phyloP scores from a whole-genome alignment of 192 early-diverging fungal species.

The Spizellomyces sp. region DNA sequence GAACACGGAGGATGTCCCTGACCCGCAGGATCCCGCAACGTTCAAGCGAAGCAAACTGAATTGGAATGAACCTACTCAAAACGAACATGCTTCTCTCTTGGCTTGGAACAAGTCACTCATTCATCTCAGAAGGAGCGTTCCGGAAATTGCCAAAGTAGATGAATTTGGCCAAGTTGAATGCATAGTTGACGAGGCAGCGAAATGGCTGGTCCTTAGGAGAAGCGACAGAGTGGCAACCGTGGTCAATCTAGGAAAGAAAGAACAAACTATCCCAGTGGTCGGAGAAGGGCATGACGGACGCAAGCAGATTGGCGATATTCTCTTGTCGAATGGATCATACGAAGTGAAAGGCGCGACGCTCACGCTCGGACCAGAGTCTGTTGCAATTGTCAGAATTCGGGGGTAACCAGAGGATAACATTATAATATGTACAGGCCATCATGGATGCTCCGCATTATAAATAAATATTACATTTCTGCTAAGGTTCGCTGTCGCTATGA shows the following conservation, averaged over 20 bases:
- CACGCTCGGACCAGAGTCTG: conserved; percentile 18
- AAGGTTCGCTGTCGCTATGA: no score
- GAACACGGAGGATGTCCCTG: conserved; percentile 35
- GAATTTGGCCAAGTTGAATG: conserved; percentile 14
- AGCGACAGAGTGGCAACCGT: conserved; percentile 21
- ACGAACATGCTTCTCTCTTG: conserved; percentile 7
- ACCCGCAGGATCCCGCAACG: conserved; percentile 35
- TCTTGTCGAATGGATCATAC: conserved; percentile 6
- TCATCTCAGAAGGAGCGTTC: conserved; percentile 11
- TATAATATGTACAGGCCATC: no score
- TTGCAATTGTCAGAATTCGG: conserved; percentile 15
- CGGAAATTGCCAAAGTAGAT: conserved; percentile 11
- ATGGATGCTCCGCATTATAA: no score
- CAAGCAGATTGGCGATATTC: conserved; percentile 7
- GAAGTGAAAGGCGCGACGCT: conserved; percentile 15
- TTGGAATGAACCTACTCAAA: conserved; percentile 20
- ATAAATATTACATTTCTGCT: no score
- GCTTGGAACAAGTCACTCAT: conserved; percentile 30
- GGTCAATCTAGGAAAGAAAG: conserved; percentile 23
- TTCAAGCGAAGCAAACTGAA: conserved; percentile 32
- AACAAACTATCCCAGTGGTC: conserved; percentile 12
- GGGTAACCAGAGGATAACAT: neutral
- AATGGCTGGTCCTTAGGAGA: conserved; percentile 22
- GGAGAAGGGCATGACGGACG: neutral
- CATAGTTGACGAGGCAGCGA: conserved; percentile 13